Evolutionary conservation across 257 asterid species (phyloP), one percentile per base, ranked within the genome.

Genomic region (Salvia rosmarinus): DNA sequence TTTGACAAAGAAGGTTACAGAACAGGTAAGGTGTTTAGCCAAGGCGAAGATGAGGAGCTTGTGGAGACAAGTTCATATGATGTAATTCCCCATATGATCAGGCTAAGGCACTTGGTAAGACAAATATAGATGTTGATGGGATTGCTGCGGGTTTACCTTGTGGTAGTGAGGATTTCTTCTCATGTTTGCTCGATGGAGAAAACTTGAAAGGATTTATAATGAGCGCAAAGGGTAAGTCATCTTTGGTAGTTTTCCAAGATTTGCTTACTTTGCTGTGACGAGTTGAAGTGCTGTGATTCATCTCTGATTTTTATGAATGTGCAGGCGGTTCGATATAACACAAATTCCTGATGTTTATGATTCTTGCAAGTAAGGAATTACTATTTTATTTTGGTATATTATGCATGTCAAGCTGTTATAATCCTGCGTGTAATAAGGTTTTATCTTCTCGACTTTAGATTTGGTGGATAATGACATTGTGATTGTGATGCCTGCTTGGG

Each of bases 101-200:
- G 82, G 99, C 99, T 60, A 91, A 79, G 83, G 99, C 99, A 50
- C 95, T 95, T 79, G 99, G 99, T 79, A 95, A 95, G 84, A 95
- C 97, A 39, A 91, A 89, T 72, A 95, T 95, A 79, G 99, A 95
- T 75, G 93, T 91, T 77, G 99, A 86, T 75, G 94, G 99, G 32
- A 89, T 95, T 77, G 99, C 98, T 52, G 97, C 99, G 10, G 99
- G 99, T 60, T 75, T 95, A 71, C 99, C 99, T 57, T 95, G 99
- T 81, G 99, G 99, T 20, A 91, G 96, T 75, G 99, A 95, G 81
- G 99, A 71, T 95, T 95, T 80, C 96, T 95, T 80, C 96, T 95
- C 80, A 91, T 95, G 99, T 91, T 82, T 87, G 98, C 99, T 81
- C 96, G 99, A 12, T 95, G 99, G 99, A 88, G 97, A 77, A 95